These are phyloP conservation scores for Mortierella sp. DNA, from an alignment of 371 early-diverging fungal genomes.

Conservation along the genomic window DNA sequence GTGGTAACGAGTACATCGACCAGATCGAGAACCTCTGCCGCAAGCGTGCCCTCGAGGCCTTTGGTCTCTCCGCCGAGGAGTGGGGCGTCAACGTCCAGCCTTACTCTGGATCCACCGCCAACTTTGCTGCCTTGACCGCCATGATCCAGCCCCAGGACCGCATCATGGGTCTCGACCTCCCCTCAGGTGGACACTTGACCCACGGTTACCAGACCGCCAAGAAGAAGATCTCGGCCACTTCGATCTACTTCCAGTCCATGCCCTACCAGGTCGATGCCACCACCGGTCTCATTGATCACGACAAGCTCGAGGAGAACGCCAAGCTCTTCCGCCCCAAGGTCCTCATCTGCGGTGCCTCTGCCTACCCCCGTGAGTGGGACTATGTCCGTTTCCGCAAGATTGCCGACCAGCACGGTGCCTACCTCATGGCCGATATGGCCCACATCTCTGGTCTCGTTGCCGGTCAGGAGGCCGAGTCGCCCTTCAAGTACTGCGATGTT, in stretches of 20 bases:
- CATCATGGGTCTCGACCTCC: conserved; percentile 99
- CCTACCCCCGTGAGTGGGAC: conserved; percentile 99
- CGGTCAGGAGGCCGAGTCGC: conserved; percentile 87
- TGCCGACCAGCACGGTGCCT: conserved; percentile 93
- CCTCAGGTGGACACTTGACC: conserved; percentile 99
- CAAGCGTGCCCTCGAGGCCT: conserved; percentile 95
- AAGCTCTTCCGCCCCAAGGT: conserved; percentile 97
- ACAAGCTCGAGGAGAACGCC: conserved; percentile 92
- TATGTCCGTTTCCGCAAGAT: conserved; percentile 95
- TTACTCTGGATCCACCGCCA: conserved; percentile 98
- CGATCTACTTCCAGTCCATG: conserved; percentile 98
- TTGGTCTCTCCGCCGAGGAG: conserved; percentile 89
- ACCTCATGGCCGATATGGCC: conserved; percentile 99
- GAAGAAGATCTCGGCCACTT: conserved; percentile 98
- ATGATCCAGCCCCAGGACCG: conserved; percentile 97
- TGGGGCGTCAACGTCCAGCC: conserved; percentile 99
- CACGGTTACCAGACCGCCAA: conserved; percentile 99
- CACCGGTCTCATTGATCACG: conserved; percentile 96
- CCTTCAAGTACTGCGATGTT: conserved; percentile 98
- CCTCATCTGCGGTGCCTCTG: conserved; percentile 98
- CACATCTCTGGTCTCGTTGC: conserved; percentile 97
- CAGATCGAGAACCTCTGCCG: conserved; percentile 96
- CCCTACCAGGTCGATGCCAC: conserved; percentile 93
- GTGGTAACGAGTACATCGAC: conserved; percentile 99
- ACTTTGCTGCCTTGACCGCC: conserved; percentile 98